phyloP scores from a whole-genome alignment of 2,329 filamentous ascomycete species.

The Leptosphaerulina australis region DNA sequence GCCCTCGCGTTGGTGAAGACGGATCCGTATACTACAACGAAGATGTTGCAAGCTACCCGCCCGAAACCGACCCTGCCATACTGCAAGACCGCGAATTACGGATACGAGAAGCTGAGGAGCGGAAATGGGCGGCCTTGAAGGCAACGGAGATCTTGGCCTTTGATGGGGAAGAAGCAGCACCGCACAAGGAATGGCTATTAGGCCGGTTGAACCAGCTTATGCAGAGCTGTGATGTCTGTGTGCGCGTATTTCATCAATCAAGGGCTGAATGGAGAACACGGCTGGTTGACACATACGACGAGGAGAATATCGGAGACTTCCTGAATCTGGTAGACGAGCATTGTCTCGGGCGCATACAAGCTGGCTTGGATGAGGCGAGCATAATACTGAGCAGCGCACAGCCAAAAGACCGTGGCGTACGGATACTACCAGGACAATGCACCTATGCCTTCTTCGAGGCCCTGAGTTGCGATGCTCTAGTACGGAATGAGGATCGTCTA shows the following conservation, averaged over 20 bases:
- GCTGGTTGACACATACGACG: conserved; percentile 53
- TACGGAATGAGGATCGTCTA: conserved; percentile 63
- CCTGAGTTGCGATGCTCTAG: conserved; percentile 80
- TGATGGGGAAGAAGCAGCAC: conserved; percentile 54
- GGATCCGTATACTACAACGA: conserved; percentile 52
- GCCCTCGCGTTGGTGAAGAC: conserved; percentile 51
- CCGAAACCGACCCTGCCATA: conserved; percentile 38
- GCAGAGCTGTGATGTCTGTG: conserved; percentile 57
- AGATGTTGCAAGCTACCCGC: conserved; percentile 45
- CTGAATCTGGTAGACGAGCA: conserved; percentile 54
- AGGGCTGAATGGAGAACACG: conserved; percentile 49
- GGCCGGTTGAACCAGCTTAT: conserved; percentile 51
- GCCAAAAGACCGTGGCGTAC: conserved; percentile 57
- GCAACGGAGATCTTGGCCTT: conserved; percentile 56
- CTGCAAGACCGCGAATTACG: conserved; percentile 38
- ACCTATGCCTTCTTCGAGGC: conserved; percentile 87
- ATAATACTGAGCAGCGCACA: conserved; percentile 53
- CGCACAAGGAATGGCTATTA: conserved; percentile 51
- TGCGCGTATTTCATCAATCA: conserved; percentile 56
- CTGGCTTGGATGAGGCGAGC: conserved; percentile 51
- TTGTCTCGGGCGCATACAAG: conserved; percentile 53
- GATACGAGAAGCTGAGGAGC: conserved; percentile 48
- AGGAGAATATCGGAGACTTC: conserved; percentile 53
- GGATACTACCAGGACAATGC: conserved; percentile 62
- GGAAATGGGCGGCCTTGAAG: conserved; percentile 51